Evolutionary conservation across 2,329 filamentous ascomycete genomes (phyloP).

Genomic region (Aspergillus awamori): DNA sequence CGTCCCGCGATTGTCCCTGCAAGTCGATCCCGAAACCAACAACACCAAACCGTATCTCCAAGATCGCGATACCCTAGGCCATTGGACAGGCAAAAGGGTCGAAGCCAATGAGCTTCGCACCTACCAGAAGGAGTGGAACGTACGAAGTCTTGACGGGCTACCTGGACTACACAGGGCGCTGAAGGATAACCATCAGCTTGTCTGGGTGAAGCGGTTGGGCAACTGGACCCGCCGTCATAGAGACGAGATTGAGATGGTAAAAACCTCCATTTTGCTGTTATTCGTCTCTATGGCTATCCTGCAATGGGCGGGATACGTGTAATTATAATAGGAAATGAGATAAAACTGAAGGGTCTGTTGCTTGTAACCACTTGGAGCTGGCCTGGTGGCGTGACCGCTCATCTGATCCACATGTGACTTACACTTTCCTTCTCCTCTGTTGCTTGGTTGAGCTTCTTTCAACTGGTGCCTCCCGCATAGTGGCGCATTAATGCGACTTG

Average conservation of each 20-base stretch:
- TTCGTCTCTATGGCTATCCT: constrained; percentile 24
- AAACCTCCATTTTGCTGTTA: constrained; percentile 23
- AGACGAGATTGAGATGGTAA: constrained; percentile 26
- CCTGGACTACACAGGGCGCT: constrained; percentile 60
- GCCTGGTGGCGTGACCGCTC: not conserved
- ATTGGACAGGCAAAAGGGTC: constrained; percentile 54
- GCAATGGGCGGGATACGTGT: constrained; percentile 21
- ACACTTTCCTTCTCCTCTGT: not conserved
- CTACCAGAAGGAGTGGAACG: constrained; percentile 63
- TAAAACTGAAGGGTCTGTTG: not conserved
- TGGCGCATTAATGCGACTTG: no score
- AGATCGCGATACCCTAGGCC: constrained; percentile 59
- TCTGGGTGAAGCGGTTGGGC: constrained; percentile 48
- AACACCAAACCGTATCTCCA: constrained; percentile 44
- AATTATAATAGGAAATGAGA: not conserved
- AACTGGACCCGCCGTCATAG: constrained; percentile 25
- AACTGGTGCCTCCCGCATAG: not conserved
- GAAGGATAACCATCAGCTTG: constrained; percentile 51
- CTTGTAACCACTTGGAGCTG: not conserved
- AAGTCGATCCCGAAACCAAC: constrained; percentile 35
- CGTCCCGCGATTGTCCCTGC: constrained; percentile 57
- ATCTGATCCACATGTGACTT: not conserved
- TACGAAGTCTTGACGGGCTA: constrained; percentile 60
- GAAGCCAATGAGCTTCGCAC: constrained; percentile 53
- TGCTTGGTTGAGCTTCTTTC: not conserved